Base-by-base conservation (phyloP, 768 basidiomycete genomes). In the Auricularia heimuer region DNA sequence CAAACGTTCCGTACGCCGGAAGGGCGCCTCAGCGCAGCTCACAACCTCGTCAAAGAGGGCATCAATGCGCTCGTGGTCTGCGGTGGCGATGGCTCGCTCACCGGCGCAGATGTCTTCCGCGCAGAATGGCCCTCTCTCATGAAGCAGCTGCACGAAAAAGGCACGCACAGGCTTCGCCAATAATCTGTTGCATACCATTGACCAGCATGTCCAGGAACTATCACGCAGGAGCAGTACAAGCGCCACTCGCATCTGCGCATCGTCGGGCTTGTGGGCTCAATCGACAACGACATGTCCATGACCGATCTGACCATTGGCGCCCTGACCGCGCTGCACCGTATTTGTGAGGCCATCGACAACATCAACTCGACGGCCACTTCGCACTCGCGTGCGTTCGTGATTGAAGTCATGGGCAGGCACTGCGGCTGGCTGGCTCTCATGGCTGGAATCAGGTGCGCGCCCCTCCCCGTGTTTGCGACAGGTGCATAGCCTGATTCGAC, bases 341-440 rank as follows among this genome's bases (percentile, higher is more conserved):
- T 98, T 64, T 98, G 97, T 76, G 97, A 98, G 75, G 87, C 94
- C 34, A 91, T 99, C 75, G 97, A 99, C 73, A 96, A 94, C 68
- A 98, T 99, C 76, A 96, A 94, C 70, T 95, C 94, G 3, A 98
- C 97, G 7, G 97, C 97, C 6, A 84, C 83, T 68, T 96, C 93
- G 64, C 97, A 99, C 75, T 98, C 94, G 35, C 85, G 97, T 65
- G 97, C 97, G 0, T 99, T 99, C 75, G 95, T 99, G 51, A 82
- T 99, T 47, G 97, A 98, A 75, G 97, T 98, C 63, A 99, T 98
- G 97, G 97, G 97, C n/a, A 80, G 96, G 64, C 92, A 98, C 73
- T 98, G 97, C 75, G 97, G 97, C n/a, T 99, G 97, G 97, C 80
- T 98, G 18, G 94, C 97, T 2, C 80, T 98, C 29, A 81, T 94